phyloP scores from a whole-genome alignment of 192 early-diverging fungal species.

The Fimicolochytrium jonesii region DNA sequence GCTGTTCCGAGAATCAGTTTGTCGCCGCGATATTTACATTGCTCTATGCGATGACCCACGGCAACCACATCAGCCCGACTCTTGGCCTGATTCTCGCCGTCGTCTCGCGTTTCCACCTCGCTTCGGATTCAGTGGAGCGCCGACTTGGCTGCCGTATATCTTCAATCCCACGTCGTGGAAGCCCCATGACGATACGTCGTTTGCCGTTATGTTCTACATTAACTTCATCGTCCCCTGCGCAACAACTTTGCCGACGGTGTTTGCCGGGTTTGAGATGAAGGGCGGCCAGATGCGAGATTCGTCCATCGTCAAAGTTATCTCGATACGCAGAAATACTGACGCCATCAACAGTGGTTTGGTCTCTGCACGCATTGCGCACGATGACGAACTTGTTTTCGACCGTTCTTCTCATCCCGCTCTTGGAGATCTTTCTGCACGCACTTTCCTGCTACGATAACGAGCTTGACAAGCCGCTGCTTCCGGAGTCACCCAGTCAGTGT shows the following conservation, averaged over 20 bases:
- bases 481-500: neutral
- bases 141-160: too few species aligned
- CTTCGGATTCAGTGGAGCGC: too few species aligned
- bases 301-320: too few species aligned
- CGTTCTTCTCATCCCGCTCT: constrained; percentile 19
- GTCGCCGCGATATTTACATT: too few species aligned
- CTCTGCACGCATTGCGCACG: constrained; percentile 6
- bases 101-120: constrained; percentile 11
- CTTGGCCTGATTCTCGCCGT: neutral
- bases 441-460: constrained; percentile 13
- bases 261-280: constrained; percentile 14
- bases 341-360: constrained; percentile 12
- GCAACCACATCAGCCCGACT: constrained; percentile 9
- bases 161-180: too few species aligned
- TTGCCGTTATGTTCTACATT: constrained; percentile 12
- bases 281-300: constrained; percentile 17
- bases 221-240: neutral
- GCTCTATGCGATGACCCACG: constrained; percentile 32
- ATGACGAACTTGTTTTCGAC: constrained; percentile 18
- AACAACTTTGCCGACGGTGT: neutral
- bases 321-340: too few species aligned
- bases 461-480: neutral
- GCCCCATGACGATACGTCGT: neutral
- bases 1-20: too few species aligned
- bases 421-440: constrained; percentile 17